Evolutionary conservation across 2,329 filamentous ascomycete species (phyloP).

Genomic region (Pseudogymnoascus sp.): DNA sequence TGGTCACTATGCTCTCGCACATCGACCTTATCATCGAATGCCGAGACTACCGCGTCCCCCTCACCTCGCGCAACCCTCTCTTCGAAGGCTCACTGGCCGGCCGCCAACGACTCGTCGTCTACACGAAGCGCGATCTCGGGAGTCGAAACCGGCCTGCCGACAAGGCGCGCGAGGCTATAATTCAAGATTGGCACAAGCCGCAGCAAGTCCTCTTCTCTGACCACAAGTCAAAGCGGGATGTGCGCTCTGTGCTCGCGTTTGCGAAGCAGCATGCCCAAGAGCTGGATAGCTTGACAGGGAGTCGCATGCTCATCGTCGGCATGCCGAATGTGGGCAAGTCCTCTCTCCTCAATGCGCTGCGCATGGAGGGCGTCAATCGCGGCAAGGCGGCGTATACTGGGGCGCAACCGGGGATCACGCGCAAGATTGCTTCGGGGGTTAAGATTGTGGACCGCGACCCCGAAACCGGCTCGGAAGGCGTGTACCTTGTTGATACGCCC

Average conservation of each 20-base stretch:
- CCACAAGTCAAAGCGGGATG: constrained; percentile 37
- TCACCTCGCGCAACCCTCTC: constrained; percentile 82
- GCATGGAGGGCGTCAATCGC: constrained; percentile 54
- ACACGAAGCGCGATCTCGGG: constrained; percentile 80
- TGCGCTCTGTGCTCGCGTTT: constrained; percentile 35
- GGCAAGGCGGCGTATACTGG: constrained; percentile 75
- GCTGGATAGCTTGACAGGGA: constrained; percentile 61
- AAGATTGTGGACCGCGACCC: constrained; percentile 57
- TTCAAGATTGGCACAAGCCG: constrained; percentile 45
- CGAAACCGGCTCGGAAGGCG: constrained; percentile 36
- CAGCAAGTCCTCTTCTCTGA: constrained; percentile 45
- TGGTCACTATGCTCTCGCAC: constrained; percentile 69
- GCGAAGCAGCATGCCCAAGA: constrained; percentile 42
- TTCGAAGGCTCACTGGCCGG: constrained; percentile 72
- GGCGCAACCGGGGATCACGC: constrained; percentile 79
- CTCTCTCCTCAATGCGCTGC: constrained; percentile 80
- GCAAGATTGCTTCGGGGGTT: constrained; percentile 74
- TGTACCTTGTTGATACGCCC: constrained; percentile 86
- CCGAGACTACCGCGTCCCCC: constrained; percentile 81
- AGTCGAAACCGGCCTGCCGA: constrained; percentile 33
- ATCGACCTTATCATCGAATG: constrained; percentile 91
- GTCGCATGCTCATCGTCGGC: constrained; percentile 79
- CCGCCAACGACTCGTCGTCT: constrained; percentile 71
- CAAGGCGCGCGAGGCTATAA: constrained; percentile 40
- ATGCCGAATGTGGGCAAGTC: constrained; percentile 99